These are phyloP conservation scores for Candida yuanshanica DNA, from an alignment of 805 yeast species.

Conservation along the genomic window DNA sequence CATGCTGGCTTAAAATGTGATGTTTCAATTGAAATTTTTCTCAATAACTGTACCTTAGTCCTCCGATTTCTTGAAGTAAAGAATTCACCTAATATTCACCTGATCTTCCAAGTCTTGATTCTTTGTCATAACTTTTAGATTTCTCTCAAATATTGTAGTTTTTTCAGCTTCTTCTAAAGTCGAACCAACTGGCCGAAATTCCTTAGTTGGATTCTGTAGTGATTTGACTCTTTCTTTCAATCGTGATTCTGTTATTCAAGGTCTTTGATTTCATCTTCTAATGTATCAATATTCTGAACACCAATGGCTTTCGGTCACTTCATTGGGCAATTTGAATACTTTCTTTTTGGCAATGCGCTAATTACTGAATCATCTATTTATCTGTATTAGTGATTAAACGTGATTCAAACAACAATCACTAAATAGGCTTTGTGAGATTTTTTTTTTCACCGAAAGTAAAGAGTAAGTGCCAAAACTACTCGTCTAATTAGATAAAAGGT, in stretches of 20 bases:
- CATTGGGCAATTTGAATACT: constrained; percentile 85
- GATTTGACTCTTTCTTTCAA: constrained; percentile 27
- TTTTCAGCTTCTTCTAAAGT: constrained; percentile 47
- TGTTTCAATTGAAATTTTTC: background rate
- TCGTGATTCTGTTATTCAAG: constrained; percentile 43
- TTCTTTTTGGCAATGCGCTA: too few relatives aligned
- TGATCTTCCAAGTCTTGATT: constrained; percentile 54
- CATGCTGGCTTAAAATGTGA: background rate
- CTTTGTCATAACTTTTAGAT: constrained; percentile 57
- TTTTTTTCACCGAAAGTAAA: too few relatives aligned
- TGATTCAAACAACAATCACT: too few relatives aligned
- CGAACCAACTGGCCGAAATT: constrained; percentile 31
- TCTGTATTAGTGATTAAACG: too few relatives aligned
- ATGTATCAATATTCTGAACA: constrained; percentile 64
- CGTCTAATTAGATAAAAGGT: too few relatives aligned
- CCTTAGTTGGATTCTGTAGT: constrained; percentile 27
- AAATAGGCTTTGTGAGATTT: too few relatives aligned
- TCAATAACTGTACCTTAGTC: constrained; percentile 19
- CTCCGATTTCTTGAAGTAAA: constrained; percentile 37
- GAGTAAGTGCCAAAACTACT: too few relatives aligned
- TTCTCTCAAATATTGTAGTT: constrained; percentile 54
- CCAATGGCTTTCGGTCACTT: constrained; percentile 79
- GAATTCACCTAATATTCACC: too few relatives aligned
- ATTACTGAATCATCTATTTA: too few relatives aligned
- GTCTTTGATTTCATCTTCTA: constrained; percentile 69